Evolutionary conservation across 768 basidiomycete genomes (phyloP), one percentile per base, ranked within the genome.

Genomic region (Hypholoma fasciculare): DNA sequence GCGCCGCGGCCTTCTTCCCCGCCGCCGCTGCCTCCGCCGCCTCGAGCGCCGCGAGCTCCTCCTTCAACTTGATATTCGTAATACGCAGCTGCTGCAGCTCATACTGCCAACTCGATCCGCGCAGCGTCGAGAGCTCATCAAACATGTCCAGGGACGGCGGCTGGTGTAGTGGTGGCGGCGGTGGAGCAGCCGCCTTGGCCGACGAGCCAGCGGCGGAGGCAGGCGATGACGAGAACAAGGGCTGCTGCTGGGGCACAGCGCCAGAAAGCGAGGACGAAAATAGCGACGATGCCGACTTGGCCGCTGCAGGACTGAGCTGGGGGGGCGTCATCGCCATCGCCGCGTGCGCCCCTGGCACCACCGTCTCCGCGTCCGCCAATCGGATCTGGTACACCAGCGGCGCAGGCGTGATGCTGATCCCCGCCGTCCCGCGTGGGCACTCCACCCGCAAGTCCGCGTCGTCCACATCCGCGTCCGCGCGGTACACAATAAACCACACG

Each of bases 51-150:
- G 56, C 58, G 4, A 67, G 49, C 61, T 69, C 64, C 56, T 64
- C 63, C 52, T 56, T 42, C 49, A 69, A 40, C 30, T 61, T 53
- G 23, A 55, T 20, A 52, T 69, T 69, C 23, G 64, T 51, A 65
- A 87, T 86, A 67, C 86, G 81, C 62, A 95, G 77, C 71, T 94
- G 91, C 73, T 93, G 89, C 49, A 96, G 77, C 74, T 94, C 92
- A 64, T 94, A 96, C 74, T 96, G 94, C 94, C 95, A 97, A 62
- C 91, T 93, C 34, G 88, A 88, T 11, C 83, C 87, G 4, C 88
- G 76, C 13, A 74, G 71, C 0, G 82, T 79, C 43, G 89, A 85
- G 13, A 95, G 79, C 69, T 92, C 90, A 40, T 84, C 85, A 60
- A 93, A 94, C 16, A 94, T 69, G 61, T 91, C 71, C 5, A 60